phyloP scores from a whole-genome alignment of 2,329 filamentous ascomycete genomes.

The Emergomyces pasteurianus region DNA sequence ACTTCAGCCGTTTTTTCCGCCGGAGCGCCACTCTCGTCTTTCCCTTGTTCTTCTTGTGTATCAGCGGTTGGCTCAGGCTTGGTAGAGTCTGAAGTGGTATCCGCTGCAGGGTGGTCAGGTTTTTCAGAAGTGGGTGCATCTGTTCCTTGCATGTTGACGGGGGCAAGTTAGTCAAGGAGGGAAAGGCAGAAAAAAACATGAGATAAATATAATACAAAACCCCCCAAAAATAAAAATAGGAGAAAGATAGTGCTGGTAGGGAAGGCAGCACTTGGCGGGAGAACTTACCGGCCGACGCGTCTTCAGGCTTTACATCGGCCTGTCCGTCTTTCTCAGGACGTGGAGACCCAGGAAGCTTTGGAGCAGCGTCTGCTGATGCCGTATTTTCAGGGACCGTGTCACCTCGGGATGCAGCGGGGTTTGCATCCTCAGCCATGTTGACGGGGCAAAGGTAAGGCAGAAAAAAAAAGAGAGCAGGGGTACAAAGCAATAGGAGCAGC shows the following conservation, averaged over 20 bases:
- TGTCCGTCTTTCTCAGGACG: constrained; percentile 16
- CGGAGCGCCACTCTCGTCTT: constrained; percentile 13
- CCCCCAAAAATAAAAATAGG: background rate
- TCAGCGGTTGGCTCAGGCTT: constrained; percentile 11
- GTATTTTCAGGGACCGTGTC: constrained; percentile 23
- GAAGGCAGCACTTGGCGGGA: background rate
- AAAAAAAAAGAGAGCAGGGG: background rate
- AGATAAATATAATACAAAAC: background rate
- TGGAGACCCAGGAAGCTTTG: constrained; percentile 9
- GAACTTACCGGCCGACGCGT: constrained; percentile 20
- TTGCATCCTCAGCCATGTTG: constrained; percentile 29
- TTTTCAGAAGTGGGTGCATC: constrained; percentile 18
- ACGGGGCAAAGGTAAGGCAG: background rate
- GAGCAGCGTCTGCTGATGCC: constrained; percentile 15
- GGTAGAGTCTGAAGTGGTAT: constrained; percentile 14
- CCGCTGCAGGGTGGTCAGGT: constrained; percentile 8
- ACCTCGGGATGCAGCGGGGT: constrained; percentile 21
- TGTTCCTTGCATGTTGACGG: constrained; percentile 1
- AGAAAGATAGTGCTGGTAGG: background rate
- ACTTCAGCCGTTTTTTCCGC: constrained; percentile 15
- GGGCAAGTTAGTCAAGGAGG: background rate
- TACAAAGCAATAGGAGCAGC: background rate
- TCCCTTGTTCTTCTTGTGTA: constrained; percentile 7
- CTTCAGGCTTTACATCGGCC: constrained; percentile 16
- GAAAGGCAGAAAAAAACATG: too few species aligned